phyloP scores from a whole-genome alignment of 2,329 filamentous ascomycete genomes.

The Saccharata proteae region DNA sequence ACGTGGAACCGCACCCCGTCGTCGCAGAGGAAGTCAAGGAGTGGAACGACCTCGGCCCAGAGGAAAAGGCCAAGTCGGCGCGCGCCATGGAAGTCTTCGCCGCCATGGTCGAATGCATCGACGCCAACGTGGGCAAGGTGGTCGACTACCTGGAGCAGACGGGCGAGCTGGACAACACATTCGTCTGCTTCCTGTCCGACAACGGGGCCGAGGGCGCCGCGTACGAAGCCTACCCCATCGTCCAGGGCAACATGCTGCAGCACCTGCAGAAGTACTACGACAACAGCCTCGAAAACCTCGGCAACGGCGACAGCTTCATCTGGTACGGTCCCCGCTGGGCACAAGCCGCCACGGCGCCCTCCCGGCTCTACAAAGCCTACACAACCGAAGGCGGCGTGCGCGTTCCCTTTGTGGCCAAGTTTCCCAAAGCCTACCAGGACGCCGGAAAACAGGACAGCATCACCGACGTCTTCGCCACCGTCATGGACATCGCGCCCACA shows the following conservation, averaged over 20 bases:
- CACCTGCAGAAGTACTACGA: conserved; percentile 46
- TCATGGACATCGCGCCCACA: conserved; percentile 31
- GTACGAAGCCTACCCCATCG: conserved; percentile 47
- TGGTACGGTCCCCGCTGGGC: conserved; percentile 51
- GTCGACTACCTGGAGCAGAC: conserved; percentile 43
- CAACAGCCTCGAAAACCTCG: conserved; percentile 46
- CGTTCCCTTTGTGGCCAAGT: conserved; percentile 38
- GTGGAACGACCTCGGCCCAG: conserved; percentile 36
- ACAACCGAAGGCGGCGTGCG: conserved; percentile 39
- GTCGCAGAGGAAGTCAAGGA: conserved; percentile 37
- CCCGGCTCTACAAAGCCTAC: conserved; percentile 35
- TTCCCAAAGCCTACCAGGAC: conserved; percentile 6
- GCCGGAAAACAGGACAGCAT: conserved; percentile 22
- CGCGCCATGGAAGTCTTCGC: conserved; percentile 51
- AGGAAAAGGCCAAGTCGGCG: conserved; percentile 36
- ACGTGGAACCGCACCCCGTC: conserved; percentile 40
- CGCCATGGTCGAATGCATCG: conserved; percentile 52
- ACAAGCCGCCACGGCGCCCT: conserved; percentile 40
- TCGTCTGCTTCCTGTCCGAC: conserved; percentile 52
- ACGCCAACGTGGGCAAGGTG: conserved; percentile 47
- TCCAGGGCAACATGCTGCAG: conserved; percentile 41
- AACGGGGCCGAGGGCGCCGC: conserved; percentile 50
- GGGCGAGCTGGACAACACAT: conserved; percentile 51
- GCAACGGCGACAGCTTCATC: conserved; percentile 44
- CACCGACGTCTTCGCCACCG: conserved; percentile 38